Evolutionary conservation across 2,329 filamentous ascomycete genomes (phyloP).

Genomic region (Cladosporium sp.): DNA sequence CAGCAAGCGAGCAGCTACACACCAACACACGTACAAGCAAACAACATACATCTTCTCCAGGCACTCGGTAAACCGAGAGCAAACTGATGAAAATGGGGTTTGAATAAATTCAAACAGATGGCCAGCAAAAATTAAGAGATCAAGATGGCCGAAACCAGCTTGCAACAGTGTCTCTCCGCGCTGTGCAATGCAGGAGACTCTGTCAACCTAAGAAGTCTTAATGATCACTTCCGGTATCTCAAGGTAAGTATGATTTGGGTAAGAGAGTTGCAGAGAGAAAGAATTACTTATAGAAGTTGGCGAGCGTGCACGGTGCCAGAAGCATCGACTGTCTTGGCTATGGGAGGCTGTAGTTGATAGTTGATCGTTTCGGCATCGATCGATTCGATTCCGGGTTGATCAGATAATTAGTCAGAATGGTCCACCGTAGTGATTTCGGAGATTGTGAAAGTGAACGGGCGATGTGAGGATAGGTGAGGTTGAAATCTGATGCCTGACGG

Average conservation of each 20-base stretch:
- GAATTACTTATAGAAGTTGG: neutral
- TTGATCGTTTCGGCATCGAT: neutral
- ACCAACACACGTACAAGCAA: neutral
- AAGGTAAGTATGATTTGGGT: conserved; percentile 18
- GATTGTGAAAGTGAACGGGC: neutral
- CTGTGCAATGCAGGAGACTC: conserved; percentile 24
- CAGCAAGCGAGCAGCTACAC: neutral
- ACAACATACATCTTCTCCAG: conserved; percentile 10
- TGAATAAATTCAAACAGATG: neutral
- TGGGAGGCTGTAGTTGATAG: neutral
- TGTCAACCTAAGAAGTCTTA: conserved; percentile 18
- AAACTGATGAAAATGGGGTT: conserved; percentile 12
- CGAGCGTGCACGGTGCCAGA: neutral
- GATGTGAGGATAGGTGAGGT: neutral
- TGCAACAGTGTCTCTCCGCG: conserved; percentile 22
- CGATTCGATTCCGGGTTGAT: neutral
- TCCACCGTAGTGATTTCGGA: neutral
- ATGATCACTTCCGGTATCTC: conserved; percentile 17
- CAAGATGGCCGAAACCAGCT: conserved; percentile 17
- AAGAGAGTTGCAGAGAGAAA: neutral
- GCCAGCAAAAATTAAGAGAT: conserved; percentile 16
- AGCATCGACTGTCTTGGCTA: neutral
- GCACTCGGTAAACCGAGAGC: neutral
- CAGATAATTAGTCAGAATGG: neutral
- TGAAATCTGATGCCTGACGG: neutral